A percentile compares a stretch with the other conserved stretches of the same genome.
These are phyloP conservation scores for Saccharomyces cerevisiae DNA, from an alignment of 805 yeast genomes.

Conservation along the genomic window DNA sequence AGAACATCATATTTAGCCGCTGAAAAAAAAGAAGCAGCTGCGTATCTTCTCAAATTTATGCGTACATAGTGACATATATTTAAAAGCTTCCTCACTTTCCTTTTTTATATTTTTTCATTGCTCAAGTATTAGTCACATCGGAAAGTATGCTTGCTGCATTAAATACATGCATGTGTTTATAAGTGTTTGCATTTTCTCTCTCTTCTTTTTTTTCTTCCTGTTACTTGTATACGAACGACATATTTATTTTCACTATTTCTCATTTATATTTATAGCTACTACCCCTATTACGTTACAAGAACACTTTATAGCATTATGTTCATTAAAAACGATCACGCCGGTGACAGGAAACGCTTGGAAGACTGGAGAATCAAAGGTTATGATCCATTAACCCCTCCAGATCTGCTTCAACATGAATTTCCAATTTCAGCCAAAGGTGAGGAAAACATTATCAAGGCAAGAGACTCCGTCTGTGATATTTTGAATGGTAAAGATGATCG, in stretches of 20 bases:
- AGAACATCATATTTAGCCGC: not conserved
- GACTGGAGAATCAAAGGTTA: conserved; percentile 81
- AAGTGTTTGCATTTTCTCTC: not conserved
- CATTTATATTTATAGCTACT: not conserved
- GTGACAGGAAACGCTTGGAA: conserved; percentile 71
- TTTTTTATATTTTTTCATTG: not conserved
- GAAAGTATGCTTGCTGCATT: not conserved
- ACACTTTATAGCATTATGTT: conserved; percentile 47
- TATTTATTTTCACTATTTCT: not conserved
- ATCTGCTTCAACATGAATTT: conserved; percentile 76
- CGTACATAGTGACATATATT: not conserved
- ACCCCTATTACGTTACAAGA: not conserved
- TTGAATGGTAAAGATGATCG: conserved; percentile 81
- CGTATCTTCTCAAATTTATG: not conserved
- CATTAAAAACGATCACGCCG: conserved; percentile 73
- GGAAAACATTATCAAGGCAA: conserved; percentile 60
- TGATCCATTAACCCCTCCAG: conserved; percentile 95
- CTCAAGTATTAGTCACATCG: not conserved
- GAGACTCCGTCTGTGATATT: conserved; percentile 66
- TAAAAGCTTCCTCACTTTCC: not conserved
- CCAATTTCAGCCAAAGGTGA: conserved; percentile 57
- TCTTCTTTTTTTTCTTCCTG: not conserved
- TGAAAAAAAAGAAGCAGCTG: not conserved
- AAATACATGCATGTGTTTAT: not conserved
- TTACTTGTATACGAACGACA: not conserved